These are phyloP conservation scores for Fusarium sp. DNA, from an alignment of 2,329 filamentous ascomycete genomes.

Conservation along the genomic window DNA sequence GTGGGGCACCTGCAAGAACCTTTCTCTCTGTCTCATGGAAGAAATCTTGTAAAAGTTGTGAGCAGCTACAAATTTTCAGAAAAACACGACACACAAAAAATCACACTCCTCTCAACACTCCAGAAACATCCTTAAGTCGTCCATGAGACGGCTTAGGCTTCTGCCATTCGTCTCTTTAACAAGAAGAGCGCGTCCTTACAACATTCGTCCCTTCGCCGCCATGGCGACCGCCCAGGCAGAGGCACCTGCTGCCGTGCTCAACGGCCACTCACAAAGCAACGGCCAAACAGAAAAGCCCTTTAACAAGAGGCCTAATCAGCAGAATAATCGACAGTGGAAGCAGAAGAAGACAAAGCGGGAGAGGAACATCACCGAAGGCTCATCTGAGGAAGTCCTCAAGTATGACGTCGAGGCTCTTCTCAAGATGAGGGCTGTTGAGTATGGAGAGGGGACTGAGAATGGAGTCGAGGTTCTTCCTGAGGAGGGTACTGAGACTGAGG, in stretches of 20 bases:
- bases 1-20: constrained; percentile 37
- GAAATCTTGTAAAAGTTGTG: constrained; percentile 11
- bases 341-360: constrained; percentile 65
- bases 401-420: constrained; percentile 67
- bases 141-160: constrained; percentile 38
- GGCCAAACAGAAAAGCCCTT: constrained; percentile 13
- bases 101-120: neutral
- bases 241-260: constrained; percentile 18
- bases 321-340: constrained; percentile 44
- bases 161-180: constrained; percentile 16
- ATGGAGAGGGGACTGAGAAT: constrained; percentile 43
- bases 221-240: constrained; percentile 39
- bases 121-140: neutral
- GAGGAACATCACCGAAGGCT: constrained; percentile 67
- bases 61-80: neutral
- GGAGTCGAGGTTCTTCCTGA: constrained; percentile 62
- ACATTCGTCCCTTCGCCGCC: constrained; percentile 33
- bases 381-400: constrained; percentile 71
- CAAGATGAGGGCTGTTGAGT: constrained; percentile 50
- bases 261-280: constrained; percentile 28
- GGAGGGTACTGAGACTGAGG: constrained; percentile 76
- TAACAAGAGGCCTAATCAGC: constrained; percentile 41
- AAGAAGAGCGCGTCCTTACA: constrained; percentile 31
- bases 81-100: neutral
- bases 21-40: constrained; percentile 33